phyloP scores from a whole-genome alignment of 225 moss, liverwort and hornwort genomes.

The Neckera pumila region DNA sequence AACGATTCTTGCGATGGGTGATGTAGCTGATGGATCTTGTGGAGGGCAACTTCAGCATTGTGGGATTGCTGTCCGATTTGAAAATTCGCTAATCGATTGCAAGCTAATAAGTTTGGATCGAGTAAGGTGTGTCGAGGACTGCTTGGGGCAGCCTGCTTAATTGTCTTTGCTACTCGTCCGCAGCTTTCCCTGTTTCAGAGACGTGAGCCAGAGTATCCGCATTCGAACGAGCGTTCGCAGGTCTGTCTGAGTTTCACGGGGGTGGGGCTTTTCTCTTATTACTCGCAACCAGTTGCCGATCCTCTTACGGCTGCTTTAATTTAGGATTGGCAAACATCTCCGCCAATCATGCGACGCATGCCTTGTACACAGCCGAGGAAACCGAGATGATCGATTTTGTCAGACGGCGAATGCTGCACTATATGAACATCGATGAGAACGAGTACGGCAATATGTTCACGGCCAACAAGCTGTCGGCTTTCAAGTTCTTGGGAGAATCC shows the following conservation, averaged over 20 bases:
- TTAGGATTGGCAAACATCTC: not conserved
- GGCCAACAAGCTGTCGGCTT: constrained; percentile 33
- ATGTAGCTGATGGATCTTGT: not conserved
- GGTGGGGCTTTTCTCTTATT: not conserved
- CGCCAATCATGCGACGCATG: not conserved
- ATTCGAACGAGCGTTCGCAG: not conserved
- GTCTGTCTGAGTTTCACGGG: not conserved
- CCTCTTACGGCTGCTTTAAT: too few relatives aligned
- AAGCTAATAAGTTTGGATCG: not conserved
- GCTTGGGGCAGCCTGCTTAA: not conserved
- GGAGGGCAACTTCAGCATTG: not conserved
- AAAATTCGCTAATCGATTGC: not conserved
- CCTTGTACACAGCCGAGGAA: not conserved
- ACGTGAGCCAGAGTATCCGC: not conserved
- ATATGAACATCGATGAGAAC: constrained; percentile 44
- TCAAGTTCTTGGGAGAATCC: not conserved
- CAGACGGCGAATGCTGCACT: constrained; percentile 22
- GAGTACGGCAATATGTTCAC: constrained; percentile 40
- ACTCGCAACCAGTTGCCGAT: not conserved
- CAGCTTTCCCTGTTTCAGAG: not conserved
- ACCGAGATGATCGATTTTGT: not conserved
- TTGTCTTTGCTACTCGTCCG: not conserved
- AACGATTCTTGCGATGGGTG: not conserved
- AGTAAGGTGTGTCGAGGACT: not conserved
- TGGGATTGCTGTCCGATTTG: not conserved